Evolutionary conservation across 768 basidiomycete species (phyloP).

Genomic region (Gymnopilus dilepis): DNA sequence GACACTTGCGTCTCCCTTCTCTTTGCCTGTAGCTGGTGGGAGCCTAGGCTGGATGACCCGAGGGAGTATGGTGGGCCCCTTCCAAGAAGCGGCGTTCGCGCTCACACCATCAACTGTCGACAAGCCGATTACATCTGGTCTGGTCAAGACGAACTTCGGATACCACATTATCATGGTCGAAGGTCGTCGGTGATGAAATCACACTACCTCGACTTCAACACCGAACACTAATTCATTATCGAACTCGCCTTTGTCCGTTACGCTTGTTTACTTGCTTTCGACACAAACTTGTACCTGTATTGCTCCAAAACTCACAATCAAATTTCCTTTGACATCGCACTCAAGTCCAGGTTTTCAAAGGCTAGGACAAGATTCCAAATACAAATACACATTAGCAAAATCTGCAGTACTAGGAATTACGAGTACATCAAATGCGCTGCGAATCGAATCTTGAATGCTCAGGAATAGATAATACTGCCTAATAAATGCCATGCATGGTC

Average conservation of each 20-base stretch:
- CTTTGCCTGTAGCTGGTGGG: conserved; percentile 66
- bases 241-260: no score
- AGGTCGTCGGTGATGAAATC: conserved; percentile 57
- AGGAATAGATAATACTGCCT: not conserved
- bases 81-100: conserved; percentile 89
- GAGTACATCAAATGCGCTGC: not conserved
- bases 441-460: conserved; percentile 1
- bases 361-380: not conserved
- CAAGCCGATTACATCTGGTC: conserved; percentile 70
- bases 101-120: conserved; percentile 81
- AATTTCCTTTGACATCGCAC: no score
- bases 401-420: not conserved
- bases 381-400: conserved; percentile 14
- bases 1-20: no score
- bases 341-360: no score
- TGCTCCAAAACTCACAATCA: no score
- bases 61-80: conserved; percentile 88
- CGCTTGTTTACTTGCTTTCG: no score
- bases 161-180: conserved; percentile 95
- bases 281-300: no score
- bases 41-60: conserved; percentile 87
- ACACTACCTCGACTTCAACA: not conserved
- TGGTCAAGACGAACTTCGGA: conserved; percentile 84
- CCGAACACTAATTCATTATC: not conserved
- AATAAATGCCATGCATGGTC: conserved; percentile 1